A percentile compares a stretch with the other conserved stretches of the same genome.
Evolutionary conservation across 2,329 filamentous ascomycete genomes (phyloP).

Genomic region (Sphaerulina vaccinii): DNA sequence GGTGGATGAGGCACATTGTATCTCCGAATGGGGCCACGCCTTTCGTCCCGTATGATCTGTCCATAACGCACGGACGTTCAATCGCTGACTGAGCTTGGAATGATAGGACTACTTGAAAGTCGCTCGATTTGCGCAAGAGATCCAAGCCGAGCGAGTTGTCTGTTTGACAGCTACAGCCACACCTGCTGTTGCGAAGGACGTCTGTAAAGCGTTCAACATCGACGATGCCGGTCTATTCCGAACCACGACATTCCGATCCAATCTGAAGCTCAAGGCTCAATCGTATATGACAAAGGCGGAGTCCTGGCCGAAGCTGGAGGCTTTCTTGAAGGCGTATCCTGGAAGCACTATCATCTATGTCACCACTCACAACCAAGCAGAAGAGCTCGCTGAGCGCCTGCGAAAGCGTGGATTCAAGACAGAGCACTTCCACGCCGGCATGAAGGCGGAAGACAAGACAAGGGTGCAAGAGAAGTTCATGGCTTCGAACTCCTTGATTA

Average conservation of each 20-base stretch:
- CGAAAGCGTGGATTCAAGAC: constrained; percentile 65
- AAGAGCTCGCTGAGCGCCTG: constrained; percentile 72
- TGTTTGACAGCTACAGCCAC: constrained; percentile 63
- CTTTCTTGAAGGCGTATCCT: constrained; percentile 52
- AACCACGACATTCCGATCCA: constrained; percentile 60
- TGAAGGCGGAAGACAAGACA: constrained; percentile 67
- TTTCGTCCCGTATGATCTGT: too few relatives aligned
- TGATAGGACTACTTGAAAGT: constrained; percentile 58
- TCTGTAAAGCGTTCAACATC: constrained; percentile 55
- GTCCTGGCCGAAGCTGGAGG: constrained; percentile 47
- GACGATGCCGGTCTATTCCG: constrained; percentile 53
- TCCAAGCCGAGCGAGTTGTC: constrained; percentile 58
- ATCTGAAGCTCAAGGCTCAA: constrained; percentile 56
- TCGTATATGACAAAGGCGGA: constrained; percentile 45
- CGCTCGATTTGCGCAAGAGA: constrained; percentile 56
- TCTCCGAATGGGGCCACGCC: constrained; percentile 47
- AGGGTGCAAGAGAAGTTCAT: constrained; percentile 81
- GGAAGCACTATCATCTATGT: constrained; percentile 63
- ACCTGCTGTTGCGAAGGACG: constrained; percentile 55
- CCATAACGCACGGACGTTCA: too few relatives aligned
- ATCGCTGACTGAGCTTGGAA: too few relatives aligned
- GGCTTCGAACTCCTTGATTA: constrained; percentile 72
- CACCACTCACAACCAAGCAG: constrained; percentile 59
- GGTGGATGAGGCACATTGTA: constrained; percentile 60
- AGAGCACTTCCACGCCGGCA: constrained; percentile 80